These are phyloP conservation scores for Boletus coccyginus DNA, from an alignment of 768 basidiomycete species.

Conservation along the genomic window DNA sequence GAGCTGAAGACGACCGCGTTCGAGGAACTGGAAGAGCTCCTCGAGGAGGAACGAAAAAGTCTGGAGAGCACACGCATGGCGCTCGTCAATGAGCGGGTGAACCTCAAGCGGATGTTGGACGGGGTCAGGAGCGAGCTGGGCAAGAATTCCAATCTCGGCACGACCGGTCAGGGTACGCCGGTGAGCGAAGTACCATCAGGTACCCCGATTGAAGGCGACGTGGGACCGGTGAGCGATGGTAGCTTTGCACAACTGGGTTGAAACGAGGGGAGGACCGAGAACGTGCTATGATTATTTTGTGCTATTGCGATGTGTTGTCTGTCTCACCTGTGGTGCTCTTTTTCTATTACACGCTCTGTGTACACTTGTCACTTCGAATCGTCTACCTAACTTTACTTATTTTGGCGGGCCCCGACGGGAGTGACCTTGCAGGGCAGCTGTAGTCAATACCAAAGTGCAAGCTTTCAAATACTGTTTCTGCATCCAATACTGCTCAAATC, in stretches of 20 bases:
- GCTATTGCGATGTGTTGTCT: conserved; percentile 23
- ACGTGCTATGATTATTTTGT: conserved; percentile 26
- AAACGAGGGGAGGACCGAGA: conserved; percentile 1
- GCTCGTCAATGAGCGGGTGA: conserved; percentile 75
- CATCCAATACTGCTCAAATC: neutral
- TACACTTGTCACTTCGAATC: neutral
- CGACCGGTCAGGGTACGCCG: conserved; percentile 59
- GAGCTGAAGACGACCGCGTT: conserved; percentile 95
- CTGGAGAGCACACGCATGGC: conserved; percentile 81
- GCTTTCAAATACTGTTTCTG: neutral
- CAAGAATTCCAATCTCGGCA: conserved; percentile 50
- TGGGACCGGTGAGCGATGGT: conserved; percentile 56
- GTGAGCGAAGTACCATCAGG: conserved; percentile 50
- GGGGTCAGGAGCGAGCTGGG: conserved; percentile 61
- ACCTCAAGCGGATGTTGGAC: conserved; percentile 70
- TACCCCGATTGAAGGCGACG: conserved; percentile 46
- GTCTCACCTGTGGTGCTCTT: conserved; percentile 1
- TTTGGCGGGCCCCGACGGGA: neutral
- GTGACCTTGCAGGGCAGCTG: neutral
- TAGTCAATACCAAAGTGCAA: neutral
- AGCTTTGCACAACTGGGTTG: conserved; percentile 50
- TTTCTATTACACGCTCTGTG: conserved; percentile 6
- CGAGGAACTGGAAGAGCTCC: conserved; percentile 86
- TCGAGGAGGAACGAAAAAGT: conserved; percentile 86
- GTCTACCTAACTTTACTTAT: conserved; percentile 6